These are phyloP conservation scores for Aspergillus spinulosporus DNA, from an alignment of 2,329 filamentous ascomycete genomes.

Conservation along the genomic window DNA sequence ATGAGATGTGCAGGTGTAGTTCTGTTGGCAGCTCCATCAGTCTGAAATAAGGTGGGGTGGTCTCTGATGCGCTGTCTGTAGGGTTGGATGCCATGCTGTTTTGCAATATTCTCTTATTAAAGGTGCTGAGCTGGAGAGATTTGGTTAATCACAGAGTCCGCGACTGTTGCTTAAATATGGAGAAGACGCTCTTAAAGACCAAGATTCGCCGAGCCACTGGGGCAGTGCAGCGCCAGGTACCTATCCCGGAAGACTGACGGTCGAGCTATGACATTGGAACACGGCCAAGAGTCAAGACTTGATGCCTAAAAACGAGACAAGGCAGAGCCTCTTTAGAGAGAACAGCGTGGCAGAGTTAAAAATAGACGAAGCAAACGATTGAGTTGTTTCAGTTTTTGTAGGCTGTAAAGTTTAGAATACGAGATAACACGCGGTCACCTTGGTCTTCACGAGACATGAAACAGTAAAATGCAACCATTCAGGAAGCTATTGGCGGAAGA, in stretches of 20 bases:
- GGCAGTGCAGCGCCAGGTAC: conserved; percentile 10
- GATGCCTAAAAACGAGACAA: conserved; percentile 17
- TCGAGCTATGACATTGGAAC: conserved; percentile 14
- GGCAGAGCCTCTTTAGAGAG: not conserved
- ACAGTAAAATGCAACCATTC: too few species aligned
- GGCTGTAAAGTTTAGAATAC: not conserved
- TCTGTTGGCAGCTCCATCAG: conserved; percentile 62
- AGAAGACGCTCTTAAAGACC: not conserved
- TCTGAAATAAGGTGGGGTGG: conserved; percentile 15
- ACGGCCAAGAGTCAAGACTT: conserved; percentile 5
- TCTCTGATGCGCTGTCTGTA: not conserved
- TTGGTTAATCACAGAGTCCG: too few species aligned
- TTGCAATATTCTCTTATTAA: not conserved
- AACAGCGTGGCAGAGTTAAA: conserved; percentile 11
- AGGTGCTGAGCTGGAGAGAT: not conserved
- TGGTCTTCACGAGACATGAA: too few species aligned
- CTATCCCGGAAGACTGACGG: not conserved
- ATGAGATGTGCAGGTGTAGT: conserved; percentile 64
- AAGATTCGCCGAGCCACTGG: conserved; percentile 8
- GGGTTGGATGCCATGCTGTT: conserved; percentile 11
- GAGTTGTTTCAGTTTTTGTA: conserved; percentile 12
- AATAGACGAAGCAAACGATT: not conserved
- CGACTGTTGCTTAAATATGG: not conserved
- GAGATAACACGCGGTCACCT: not conserved
- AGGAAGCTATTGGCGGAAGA: not conserved